phyloP scores from a whole-genome alignment of 495 filamentous ascomycete species.

The Xylaria longipes region DNA sequence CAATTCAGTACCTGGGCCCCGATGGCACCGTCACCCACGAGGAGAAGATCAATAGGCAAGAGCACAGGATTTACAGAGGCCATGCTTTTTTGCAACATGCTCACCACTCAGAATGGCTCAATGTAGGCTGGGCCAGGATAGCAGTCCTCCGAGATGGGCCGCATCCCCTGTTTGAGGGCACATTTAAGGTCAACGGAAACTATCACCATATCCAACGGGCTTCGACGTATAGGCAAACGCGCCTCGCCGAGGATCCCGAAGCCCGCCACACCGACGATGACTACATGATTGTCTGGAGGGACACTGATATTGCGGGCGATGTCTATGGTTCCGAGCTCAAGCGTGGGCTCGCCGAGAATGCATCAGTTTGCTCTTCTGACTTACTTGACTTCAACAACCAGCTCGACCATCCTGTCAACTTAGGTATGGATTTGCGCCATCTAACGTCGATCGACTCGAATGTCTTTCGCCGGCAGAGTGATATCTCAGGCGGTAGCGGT shows the following conservation, averaged over 20 bases:
- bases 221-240: slow-evolving; percentile 75
- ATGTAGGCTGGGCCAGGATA: slow-evolving; percentile 86
- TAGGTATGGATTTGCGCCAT: slow-evolving; percentile 41
- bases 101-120: slow-evolving; percentile 70
- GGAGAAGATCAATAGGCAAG: slow-evolving; percentile 71
- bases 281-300: slow-evolving; percentile 89
- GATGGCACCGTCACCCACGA: slow-evolving; percentile 67
- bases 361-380: slow-evolving; percentile 66
- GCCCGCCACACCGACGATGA: slow-evolving; percentile 67
- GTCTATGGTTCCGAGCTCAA: slow-evolving; percentile 39
- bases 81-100: slow-evolving; percentile 71
- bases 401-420: slow-evolving; percentile 69
- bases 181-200: slow-evolving; percentile 79
- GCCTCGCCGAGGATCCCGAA: slow-evolving; percentile 74
- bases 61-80: slow-evolving; percentile 86
- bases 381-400: slow-evolving; percentile 72
- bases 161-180: slow-evolving; percentile 86
- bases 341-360: slow-evolving; percentile 37
- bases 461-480: slow-evolving; percentile 53
- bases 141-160: slow-evolving; percentile 76
- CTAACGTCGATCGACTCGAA: slow-evolving; percentile 40
- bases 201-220: slow-evolving; percentile 88
- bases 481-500: slow-evolving; percentile 72
- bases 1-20: slow-evolving; percentile 69
- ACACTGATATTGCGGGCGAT: slow-evolving; percentile 75